Conservation (phyloP, 2,329 filamentous ascomycete genomes). For the Trichoderma semiorbis region DNA sequence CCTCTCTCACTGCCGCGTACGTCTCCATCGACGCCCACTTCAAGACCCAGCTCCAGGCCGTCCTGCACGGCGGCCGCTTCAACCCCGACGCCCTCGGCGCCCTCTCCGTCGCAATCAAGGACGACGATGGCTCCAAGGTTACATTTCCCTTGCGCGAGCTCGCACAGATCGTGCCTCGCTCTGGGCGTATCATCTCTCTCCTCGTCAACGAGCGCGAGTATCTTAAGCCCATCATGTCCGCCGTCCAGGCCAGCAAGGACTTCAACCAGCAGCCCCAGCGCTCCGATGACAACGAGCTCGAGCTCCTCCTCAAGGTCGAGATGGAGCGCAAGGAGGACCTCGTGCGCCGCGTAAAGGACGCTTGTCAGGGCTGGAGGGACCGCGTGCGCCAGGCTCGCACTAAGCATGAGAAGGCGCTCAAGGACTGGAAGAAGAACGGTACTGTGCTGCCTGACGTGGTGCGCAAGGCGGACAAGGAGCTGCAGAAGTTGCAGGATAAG, state of each 20-base stretch:
- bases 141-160: slow-evolving; percentile 53
- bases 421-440: slow-evolving; percentile 46
- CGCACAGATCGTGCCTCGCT: slow-evolving; percentile 50
- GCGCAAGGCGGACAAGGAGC: slow-evolving; percentile 44
- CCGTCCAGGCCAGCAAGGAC: slow-evolving; percentile 49
- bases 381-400: slow-evolving; percentile 46
- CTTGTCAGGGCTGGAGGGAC: slow-evolving; percentile 50
- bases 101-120: slow-evolving; percentile 40
- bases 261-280: slow-evolving; percentile 61
- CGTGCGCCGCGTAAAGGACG: slow-evolving; percentile 41
- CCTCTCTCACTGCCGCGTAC: slow-evolving; percentile 45
- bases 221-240: slow-evolving; percentile 54
- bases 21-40: slow-evolving; percentile 41
- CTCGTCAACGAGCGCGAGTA: slow-evolving; percentile 42
- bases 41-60: slow-evolving; percentile 40
- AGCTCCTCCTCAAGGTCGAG: slow-evolving; percentile 54
- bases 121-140: slow-evolving; percentile 23
- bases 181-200: slow-evolving; percentile 39
- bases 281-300: slow-evolving; percentile 56
- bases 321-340: slow-evolving; percentile 49
- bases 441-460: slow-evolving; percentile 46
- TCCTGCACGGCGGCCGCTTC: slow-evolving; percentile 48
- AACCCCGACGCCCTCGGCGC: slow-evolving; percentile 48
- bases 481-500: slow-evolving; percentile 52
- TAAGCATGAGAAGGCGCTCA: slow-evolving; percentile 47